phyloP scores from a whole-genome alignment of 225 moss, liverwort and hornwort species.

The Physcomitrellopsis africana region DNA sequence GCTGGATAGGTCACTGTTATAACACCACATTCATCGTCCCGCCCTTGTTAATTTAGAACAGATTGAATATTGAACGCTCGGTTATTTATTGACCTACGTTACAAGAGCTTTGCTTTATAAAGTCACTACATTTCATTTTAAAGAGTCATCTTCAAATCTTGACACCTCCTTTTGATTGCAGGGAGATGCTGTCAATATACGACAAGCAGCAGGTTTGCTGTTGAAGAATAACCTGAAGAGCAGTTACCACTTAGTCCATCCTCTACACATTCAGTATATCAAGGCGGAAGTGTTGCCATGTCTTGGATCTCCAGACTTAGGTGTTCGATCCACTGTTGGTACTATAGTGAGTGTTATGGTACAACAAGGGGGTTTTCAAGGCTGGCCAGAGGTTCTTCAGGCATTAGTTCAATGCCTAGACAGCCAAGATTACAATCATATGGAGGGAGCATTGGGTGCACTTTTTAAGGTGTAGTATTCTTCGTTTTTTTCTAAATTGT shows the following conservation, averaged over 20 bases:
- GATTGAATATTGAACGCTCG: background rate
- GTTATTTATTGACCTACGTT: background rate
- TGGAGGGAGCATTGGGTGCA: conserved; percentile 87
- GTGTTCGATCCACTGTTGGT: conserved; percentile 76
- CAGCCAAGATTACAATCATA: conserved; percentile 86
- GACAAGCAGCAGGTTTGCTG: conserved; percentile 87
- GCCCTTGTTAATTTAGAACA: background rate
- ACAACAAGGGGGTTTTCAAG: conserved; percentile 79
- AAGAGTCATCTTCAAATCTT: conserved; percentile 3
- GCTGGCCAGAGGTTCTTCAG: conserved; percentile 86
- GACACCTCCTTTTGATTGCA: conserved; percentile 34
- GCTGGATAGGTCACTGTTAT: background rate
- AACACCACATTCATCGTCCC: background rate
- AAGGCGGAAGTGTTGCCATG: conserved; percentile 81
- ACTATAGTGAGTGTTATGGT: conserved; percentile 86
- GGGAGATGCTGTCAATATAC: conserved; percentile 80
- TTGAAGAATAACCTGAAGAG: conserved; percentile 90
- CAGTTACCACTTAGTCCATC: conserved; percentile 64
- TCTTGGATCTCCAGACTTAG: conserved; percentile 75
- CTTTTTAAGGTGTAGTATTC: conserved; percentile 68
- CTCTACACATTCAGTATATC: conserved; percentile 72
- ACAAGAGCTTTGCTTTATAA: background rate
- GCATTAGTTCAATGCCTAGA: conserved; percentile 77
- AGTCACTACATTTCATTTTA: background rate
- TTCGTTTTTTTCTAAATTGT: background rate